These are phyloP conservation scores for Agrostemma githago DNA, from an alignment of 148 eudicot genomes.

Conservation along the genomic window DNA sequence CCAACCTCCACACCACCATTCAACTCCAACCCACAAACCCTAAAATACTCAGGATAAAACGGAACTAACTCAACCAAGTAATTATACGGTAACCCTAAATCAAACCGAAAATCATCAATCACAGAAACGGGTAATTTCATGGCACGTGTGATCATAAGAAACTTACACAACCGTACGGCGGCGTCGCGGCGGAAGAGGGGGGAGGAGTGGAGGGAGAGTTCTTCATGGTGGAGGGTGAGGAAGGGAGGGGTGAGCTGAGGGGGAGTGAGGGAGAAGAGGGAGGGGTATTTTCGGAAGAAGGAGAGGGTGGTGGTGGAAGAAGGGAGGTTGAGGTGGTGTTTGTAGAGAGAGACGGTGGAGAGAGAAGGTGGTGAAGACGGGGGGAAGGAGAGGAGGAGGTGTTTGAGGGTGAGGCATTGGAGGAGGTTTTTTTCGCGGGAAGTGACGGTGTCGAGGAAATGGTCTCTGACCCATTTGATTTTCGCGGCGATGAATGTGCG, in stretches of 20 bases:
- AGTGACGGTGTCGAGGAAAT: conserved; percentile 48
- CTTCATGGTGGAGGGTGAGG: conserved; percentile 48
- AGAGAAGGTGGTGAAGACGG: conserved; percentile 44
- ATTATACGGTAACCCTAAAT: conserved; percentile 63
- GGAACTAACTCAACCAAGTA: conserved; percentile 43
- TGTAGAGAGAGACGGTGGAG: conserved; percentile 38
- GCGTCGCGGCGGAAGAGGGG: conserved; percentile 26
- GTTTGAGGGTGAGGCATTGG: conserved; percentile 48
- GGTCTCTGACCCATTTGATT: conserved; percentile 72
- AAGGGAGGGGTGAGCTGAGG: conserved; percentile 47
- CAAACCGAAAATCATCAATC: conserved; percentile 51
- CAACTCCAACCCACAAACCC: conserved; percentile 37
- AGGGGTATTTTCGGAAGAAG: conserved; percentile 54
- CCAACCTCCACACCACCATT: conserved; percentile 26
- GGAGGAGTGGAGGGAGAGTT: conserved; percentile 32
- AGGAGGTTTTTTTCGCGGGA: conserved; percentile 56
- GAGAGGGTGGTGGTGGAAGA: conserved; percentile 31
- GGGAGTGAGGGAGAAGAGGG: conserved; percentile 41
- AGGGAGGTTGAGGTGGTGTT: conserved; percentile 45
- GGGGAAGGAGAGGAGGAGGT: conserved; percentile 51
- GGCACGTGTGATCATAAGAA: conserved; percentile 51
- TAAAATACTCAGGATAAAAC: conserved; percentile 61
- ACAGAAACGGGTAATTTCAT: conserved; percentile 41
- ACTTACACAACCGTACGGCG: conserved; percentile 46
- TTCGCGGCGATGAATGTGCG: conserved; percentile 56